phyloP scores from a whole-genome alignment of 192 early-diverging fungal genomes.

The Umbelopsis sp. region DNA sequence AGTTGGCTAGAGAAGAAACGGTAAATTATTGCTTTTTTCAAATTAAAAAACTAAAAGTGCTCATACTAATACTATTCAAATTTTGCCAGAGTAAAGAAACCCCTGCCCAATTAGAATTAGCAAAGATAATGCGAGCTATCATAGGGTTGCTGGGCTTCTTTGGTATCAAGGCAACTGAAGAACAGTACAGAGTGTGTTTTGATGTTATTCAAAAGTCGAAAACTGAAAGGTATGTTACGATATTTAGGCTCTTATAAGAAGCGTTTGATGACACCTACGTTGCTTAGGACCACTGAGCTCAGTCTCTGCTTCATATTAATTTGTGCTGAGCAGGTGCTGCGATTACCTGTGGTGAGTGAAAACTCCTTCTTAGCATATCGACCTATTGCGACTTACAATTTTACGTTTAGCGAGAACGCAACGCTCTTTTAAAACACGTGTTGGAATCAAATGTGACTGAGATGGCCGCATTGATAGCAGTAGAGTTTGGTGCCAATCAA shows the following conservation, averaged over 20 bases:
- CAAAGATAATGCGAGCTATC: conserved; percentile 25
- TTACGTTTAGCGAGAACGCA: conserved; percentile 20
- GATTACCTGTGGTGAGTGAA: background rate
- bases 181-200: conserved; percentile 18
- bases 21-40: background rate
- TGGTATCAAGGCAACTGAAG: conserved; percentile 27
- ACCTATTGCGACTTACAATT: background rate
- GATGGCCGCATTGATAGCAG: conserved; percentile 27
- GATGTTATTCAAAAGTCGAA: conserved; percentile 17
- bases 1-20: conserved; percentile 15
- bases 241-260: background rate
- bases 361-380: background rate
- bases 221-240: conserved; percentile 23
- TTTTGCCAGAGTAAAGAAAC: background rate
- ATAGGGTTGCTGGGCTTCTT: conserved; percentile 32
- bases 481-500: conserved; percentile 29
- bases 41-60: background rate
- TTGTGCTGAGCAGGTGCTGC: conserved; percentile 9
- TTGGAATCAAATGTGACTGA: conserved; percentile 26
- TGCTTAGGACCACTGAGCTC: background rate
- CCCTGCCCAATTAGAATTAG: conserved; percentile 17
- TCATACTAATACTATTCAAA: background rate
- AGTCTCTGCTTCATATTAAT: conserved; percentile 6
- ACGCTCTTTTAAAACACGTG: conserved; percentile 12
- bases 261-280: background rate